Evolutionary conservation across 2,329 filamentous ascomycete species (phyloP).

Genomic region (Fusarium palustre): DNA sequence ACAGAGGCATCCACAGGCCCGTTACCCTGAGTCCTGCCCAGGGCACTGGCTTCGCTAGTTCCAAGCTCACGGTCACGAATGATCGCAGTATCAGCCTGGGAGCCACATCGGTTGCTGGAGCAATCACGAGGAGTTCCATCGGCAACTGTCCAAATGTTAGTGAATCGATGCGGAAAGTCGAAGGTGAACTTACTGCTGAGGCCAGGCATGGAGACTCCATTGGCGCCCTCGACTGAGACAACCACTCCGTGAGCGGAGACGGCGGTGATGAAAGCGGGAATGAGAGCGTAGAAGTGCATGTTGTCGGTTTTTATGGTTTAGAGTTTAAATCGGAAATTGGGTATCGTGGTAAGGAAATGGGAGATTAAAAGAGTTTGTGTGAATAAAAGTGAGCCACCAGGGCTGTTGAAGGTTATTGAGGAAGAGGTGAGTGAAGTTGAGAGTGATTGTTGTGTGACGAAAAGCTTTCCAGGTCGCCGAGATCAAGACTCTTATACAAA

Average conservation of each 20-base stretch:
- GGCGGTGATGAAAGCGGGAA: conserved; percentile 56
- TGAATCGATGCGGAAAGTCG: too few relatives aligned
- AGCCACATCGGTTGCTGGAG: conserved; percentile 68
- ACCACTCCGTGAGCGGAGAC: conserved; percentile 70
- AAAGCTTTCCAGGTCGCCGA: neutral
- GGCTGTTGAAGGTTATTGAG: neutral
- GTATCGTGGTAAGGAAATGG: neutral
- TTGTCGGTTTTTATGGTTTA: conserved; percentile 11
- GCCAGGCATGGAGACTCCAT: conserved; percentile 72
- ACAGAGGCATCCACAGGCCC: conserved; percentile 68
- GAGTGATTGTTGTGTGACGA: neutral
- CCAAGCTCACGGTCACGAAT: conserved; percentile 71
- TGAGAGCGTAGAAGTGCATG: conserved; percentile 49
- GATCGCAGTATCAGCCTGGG: conserved; percentile 78
- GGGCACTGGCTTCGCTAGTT: conserved; percentile 63
- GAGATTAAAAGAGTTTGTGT: neutral
- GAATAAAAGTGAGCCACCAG: conserved; percentile 1
- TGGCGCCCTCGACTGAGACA: conserved; percentile 67
- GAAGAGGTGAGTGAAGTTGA: neutral
- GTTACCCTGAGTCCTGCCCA: conserved; percentile 72
- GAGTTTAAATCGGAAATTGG: neutral
- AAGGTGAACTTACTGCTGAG: conserved; percentile 52
- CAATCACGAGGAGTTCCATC: conserved; percentile 78
- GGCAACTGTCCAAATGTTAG: conserved; percentile 57
- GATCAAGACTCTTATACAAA: conserved; percentile 6